These are phyloP conservation scores for Xylaria cubensis DNA, from an alignment of 495 filamentous ascomycete species.

Conservation along the genomic window DNA sequence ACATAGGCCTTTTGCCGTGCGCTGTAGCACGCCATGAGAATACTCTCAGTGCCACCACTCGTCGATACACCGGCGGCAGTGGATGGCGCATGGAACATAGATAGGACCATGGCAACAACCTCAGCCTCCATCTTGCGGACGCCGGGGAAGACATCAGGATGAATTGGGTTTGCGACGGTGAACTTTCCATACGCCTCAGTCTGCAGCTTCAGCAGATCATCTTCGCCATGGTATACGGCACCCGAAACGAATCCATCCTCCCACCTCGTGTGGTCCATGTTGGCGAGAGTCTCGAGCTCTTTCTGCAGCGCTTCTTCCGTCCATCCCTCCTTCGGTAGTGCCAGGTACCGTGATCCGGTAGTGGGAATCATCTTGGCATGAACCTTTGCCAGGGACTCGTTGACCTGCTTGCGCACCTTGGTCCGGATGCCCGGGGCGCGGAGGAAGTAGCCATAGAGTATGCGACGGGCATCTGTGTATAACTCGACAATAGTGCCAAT, in stretches of 20 bases:
- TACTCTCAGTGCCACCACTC: conserved; percentile 93
- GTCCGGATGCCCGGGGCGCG: conserved; percentile 81
- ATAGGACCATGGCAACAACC: conserved; percentile 93
- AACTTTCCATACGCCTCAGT: conserved; percentile 92
- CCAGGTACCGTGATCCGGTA: conserved; percentile 73
- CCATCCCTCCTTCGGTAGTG: conserved; percentile 87
- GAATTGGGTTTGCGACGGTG: conserved; percentile 96
- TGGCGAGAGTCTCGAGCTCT: conserved; percentile 78
- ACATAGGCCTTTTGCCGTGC: conserved; percentile 86
- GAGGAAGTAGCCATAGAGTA: conserved; percentile 84
- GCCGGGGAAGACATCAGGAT: conserved; percentile 97
- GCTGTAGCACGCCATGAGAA: conserved; percentile 89
- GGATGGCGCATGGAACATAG: conserved; percentile 87
- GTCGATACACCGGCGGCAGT: conserved; percentile 89
- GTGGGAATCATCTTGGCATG: conserved; percentile 82
- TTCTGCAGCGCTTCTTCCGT: conserved; percentile 75
- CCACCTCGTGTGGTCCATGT: conserved; percentile 94
- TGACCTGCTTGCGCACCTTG: conserved; percentile 81
- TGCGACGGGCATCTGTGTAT: conserved; percentile 71
- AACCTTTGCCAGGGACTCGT: conserved; percentile 74
- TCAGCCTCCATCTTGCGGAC: conserved; percentile 99
- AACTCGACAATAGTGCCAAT: conserved; percentile 77
- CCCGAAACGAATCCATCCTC: conserved; percentile 95
- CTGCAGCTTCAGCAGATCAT: conserved; percentile 83
- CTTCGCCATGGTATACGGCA: conserved; percentile 94